Evolutionary conservation across 495 filamentous ascomycete genomes (phyloP).

Genomic region (Aspergillus carlsbadensis): DNA sequence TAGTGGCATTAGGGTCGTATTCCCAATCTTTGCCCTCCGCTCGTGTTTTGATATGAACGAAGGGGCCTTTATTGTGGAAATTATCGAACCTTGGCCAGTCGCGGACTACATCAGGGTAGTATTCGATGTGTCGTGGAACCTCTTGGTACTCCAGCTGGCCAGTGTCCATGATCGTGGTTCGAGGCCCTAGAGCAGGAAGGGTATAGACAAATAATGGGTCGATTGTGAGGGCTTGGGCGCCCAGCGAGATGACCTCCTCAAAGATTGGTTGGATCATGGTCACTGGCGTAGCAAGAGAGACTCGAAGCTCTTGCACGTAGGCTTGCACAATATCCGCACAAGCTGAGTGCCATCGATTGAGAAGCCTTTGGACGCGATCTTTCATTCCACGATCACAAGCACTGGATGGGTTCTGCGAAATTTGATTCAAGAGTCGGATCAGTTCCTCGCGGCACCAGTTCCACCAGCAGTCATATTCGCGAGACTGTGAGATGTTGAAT

Average conservation of each 20-base stretch:
- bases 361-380: constrained; percentile 11
- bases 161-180: constrained; percentile 9
- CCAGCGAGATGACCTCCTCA: constrained; percentile 6
- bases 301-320: background rate
- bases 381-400: background rate
- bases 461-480: constrained; percentile 97
- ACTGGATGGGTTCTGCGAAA: constrained; percentile 67
- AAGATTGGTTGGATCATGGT: constrained; percentile 3
- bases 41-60: constrained; percentile 78
- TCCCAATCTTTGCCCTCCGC: constrained; percentile 87
- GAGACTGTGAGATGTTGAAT: constrained; percentile 85
- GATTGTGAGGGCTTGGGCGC: background rate
- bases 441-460: constrained; percentile 98
- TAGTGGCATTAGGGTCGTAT: constrained; percentile 75
- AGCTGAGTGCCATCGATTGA: constrained; percentile 25
- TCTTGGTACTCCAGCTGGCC: constrained; percentile 49
- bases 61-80: constrained; percentile 70
- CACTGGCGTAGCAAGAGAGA: background rate
- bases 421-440: constrained; percentile 93
- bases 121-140: constrained; percentile 44
- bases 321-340: constrained; percentile 19
- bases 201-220: constrained; percentile 20
- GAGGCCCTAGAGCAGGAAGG: constrained; percentile 14
- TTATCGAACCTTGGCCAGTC: background rate
- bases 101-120: constrained; percentile 13